Percentiles rank a stretch among this genome's conserved stretches.
phyloP scores from a whole-genome alignment of 768 basidiomycete genomes.

The Phaffia australis region DNA sequence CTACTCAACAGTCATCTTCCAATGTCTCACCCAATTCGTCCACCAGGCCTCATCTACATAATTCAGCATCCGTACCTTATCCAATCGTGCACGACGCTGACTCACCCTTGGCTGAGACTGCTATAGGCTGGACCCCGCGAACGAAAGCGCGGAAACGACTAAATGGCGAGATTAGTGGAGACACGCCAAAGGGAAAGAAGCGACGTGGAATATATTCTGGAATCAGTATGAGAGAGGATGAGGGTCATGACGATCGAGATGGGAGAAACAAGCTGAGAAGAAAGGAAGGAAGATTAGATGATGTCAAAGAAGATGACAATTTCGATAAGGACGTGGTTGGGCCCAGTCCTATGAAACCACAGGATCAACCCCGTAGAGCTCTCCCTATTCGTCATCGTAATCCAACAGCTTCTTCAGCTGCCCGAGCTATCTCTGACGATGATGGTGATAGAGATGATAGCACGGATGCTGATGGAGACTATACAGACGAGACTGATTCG shows the following conservation, averaged over 20 bases:
- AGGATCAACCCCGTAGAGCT: constrained; percentile 5
- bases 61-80: constrained; percentile 12
- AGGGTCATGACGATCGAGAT: not conserved
- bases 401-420: no score
- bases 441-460: not conserved
- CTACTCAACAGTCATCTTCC: constrained; percentile 2
- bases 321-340: constrained; percentile 4
- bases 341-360: constrained; percentile 13
- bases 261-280: no score
- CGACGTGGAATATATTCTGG: not conserved
- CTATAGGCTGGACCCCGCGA: constrained; percentile 17
- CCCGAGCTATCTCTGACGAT: not conserved
- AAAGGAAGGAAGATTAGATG: not conserved
- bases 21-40: constrained; percentile 9
- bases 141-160: constrained; percentile 21
- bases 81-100: constrained; percentile 9
- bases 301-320: constrained; percentile 11
- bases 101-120: not conserved
- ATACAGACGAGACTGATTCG: not conserved
- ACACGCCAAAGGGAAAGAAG: constrained; percentile 13
- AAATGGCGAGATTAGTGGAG: constrained; percentile 6
- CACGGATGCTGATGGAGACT: constrained; percentile 4
- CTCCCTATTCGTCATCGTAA: not conserved
- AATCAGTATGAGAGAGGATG: not conserved
- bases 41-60: constrained; percentile 4